A percentile compares a stretch with the other conserved stretches of the same genome.
These are phyloP conservation scores for Yarrowia deformans DNA, from an alignment of 805 yeast genomes.

Conservation along the genomic window DNA sequence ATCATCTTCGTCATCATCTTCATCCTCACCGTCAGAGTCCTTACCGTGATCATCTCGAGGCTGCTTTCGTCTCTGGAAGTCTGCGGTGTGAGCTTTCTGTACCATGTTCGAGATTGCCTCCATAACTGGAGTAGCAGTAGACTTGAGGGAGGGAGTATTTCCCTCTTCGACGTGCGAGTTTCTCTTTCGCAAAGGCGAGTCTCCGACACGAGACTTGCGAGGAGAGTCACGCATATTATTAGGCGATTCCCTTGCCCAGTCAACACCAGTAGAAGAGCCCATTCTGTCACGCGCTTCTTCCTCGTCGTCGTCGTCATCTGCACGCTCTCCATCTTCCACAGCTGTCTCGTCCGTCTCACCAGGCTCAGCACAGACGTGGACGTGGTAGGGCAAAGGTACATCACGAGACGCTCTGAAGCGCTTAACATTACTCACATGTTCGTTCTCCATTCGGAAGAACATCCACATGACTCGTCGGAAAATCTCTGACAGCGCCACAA, in stretches of 20 bases:
- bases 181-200: slow-evolving; percentile 17
- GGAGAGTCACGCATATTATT: neutral
- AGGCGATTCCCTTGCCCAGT: slow-evolving; percentile 8
- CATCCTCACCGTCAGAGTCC: slow-evolving; percentile 49
- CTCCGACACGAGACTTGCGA: neutral
- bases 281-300: slow-evolving; percentile 16
- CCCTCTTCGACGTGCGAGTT: slow-evolving; percentile 25
- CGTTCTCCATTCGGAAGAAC: slow-evolving; percentile 92
- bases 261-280: slow-evolving; percentile 21
- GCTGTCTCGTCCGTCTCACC: slow-evolving; percentile 28
- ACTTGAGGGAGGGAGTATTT: slow-evolving; percentile 4
- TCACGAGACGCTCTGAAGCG: slow-evolving; percentile 88
- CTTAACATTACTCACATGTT: slow-evolving; percentile 89
- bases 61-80: slow-evolving; percentile 46
- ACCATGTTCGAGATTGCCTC: slow-evolving; percentile 44
- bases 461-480: slow-evolving; percentile 88
- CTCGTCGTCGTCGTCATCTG: slow-evolving; percentile 12
- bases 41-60: slow-evolving; percentile 46
- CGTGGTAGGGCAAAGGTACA: slow-evolving; percentile 79
- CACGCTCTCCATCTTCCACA: neutral
- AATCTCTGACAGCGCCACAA: slow-evolving; percentile 82
- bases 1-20: slow-evolving; percentile 43
- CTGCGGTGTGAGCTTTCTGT: slow-evolving; percentile 46
- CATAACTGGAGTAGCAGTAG: slow-evolving; percentile 41
- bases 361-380: slow-evolving; percentile 47